Percentiles rank a stretch among this genome's conserved stretches.
phyloP scores from a whole-genome alignment of 139 green algal species.

The Ulvella scutata region DNA sequence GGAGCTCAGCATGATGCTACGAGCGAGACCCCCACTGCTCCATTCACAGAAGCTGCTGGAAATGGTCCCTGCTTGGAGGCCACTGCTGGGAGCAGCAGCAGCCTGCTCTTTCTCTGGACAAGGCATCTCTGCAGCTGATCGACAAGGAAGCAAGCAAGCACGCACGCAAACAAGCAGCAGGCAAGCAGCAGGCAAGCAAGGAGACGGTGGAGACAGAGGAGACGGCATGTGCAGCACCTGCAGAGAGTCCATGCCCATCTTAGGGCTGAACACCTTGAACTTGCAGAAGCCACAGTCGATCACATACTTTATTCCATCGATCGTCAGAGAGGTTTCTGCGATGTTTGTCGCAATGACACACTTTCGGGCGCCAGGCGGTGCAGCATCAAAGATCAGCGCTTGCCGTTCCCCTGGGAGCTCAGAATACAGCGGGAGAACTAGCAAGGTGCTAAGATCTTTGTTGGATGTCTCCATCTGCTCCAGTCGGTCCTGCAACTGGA shows the following conservation, averaged over 20 bases:
- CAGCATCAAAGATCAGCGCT: conserved; percentile 94
- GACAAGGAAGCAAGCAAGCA: too few relatives aligned
- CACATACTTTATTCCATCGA: conserved; percentile 94
- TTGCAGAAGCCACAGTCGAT: conserved; percentile 87
- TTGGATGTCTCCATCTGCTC: conserved; percentile 38
- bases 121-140: too few relatives aligned
- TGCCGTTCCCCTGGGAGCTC: conserved; percentile 78
- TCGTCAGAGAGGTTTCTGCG: conserved; percentile 90
- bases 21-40: too few relatives aligned
- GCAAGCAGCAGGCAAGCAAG: too few relatives aligned
- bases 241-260: conserved; percentile 95
- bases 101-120: too few relatives aligned
- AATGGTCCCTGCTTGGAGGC: too few relatives aligned
- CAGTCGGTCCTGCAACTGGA: conserved; percentile 58
- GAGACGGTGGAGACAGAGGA: too few relatives aligned
- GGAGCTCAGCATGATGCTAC: too few relatives aligned
- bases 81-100: too few relatives aligned
- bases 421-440: conserved; percentile 94
- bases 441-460: conserved; percentile 10
- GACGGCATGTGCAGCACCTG: conserved; percentile 26
- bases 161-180: too few relatives aligned
- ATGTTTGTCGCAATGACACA: conserved; percentile 88
- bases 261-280: conserved; percentile 91
- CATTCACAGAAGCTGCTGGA: too few relatives aligned
- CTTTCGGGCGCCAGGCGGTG: conserved; percentile 75